These are phyloP conservation scores for Hordeum marinum DNA, from an alignment of 176 grass and related monocot species.

Conservation along the genomic window DNA sequence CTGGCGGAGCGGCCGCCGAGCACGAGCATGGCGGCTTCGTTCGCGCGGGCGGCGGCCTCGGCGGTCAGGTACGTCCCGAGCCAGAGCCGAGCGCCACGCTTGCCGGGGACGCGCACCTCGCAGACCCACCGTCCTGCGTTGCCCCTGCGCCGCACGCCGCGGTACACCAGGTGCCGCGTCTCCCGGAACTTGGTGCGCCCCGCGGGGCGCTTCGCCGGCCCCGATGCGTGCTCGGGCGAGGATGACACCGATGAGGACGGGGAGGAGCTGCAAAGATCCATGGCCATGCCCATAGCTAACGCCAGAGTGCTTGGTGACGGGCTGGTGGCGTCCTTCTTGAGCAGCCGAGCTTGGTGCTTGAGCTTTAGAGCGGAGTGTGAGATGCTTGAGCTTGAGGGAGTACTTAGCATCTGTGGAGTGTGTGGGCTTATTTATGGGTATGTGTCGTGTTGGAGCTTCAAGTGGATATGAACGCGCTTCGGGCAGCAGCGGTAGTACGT, in stretches of 20 bases:
- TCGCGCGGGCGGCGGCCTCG: constrained; percentile 58
- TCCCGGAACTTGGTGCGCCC: constrained; percentile 81
- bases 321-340: background rate
- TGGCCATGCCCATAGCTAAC: constrained; percentile 11
- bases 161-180: constrained; percentile 76
- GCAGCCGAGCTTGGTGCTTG: background rate
- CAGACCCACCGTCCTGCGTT: constrained; percentile 57
- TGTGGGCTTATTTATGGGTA: constrained; percentile 30
- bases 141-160: constrained; percentile 56
- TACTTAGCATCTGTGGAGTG: background rate
- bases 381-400: background rate
- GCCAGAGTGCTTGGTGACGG: background rate
- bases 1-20: constrained; percentile 15
- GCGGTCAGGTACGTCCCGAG: constrained; percentile 63
- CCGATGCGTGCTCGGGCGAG: background rate
- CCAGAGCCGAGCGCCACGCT: constrained; percentile 59
- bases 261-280: constrained; percentile 3
- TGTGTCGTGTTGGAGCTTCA: background rate
- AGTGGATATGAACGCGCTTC: constrained; percentile 3
- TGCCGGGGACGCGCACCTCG: constrained; percentile 65
- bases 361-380: background rate
- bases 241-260: background rate
- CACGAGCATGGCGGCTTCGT: constrained; percentile 56
- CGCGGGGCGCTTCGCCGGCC: constrained; percentile 50
- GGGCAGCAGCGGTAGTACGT: constrained; percentile 18